Conservation (phyloP, 2,329 filamentous ascomycete species). For the Nannizzia gypsea region DNA sequence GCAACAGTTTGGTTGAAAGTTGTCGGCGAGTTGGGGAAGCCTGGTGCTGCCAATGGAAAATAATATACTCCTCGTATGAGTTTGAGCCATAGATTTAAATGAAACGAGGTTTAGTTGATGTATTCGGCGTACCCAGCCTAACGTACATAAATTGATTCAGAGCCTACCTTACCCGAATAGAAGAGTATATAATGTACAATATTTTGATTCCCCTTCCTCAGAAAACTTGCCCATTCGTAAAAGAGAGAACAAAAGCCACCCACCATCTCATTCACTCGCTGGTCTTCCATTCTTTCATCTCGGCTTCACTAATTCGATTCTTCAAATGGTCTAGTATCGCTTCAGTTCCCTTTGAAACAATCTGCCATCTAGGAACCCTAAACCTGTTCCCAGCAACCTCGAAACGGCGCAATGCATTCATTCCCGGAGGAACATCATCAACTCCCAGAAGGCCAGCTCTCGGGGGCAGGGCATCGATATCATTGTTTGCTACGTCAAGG, state of each 20-base stretch:
- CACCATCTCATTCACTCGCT: not conserved
- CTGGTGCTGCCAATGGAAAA: slow-evolving; percentile 6
- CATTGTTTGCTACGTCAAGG: slow-evolving; percentile 73
- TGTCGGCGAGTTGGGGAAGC: slow-evolving; percentile 31
- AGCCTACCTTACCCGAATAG: not conserved
- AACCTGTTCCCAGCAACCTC: slow-evolving; percentile 80
- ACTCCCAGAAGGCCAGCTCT: slow-evolving; percentile 66
- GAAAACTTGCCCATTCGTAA: no score
- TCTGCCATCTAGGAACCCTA: slow-evolving; percentile 69
- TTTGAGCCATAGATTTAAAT: not conserved
- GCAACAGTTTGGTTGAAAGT: slow-evolving; percentile 45
- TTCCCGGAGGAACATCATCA: slow-evolving; percentile 29
- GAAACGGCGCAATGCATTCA: slow-evolving; percentile 49
- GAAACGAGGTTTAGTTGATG: not conserved
- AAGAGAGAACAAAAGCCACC: no score
- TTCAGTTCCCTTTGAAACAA: slow-evolving; percentile 79
- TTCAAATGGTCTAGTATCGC: slow-evolving; percentile 70
- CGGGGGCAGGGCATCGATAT: slow-evolving; percentile 69
- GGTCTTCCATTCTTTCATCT: slow-evolving; percentile 27
- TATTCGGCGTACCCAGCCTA: not conserved
- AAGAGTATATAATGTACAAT: slow-evolving; percentile 1
- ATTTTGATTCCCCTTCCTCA: not conserved
- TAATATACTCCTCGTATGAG: not conserved
- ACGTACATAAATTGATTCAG: not conserved
- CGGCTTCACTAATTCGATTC: slow-evolving; percentile 54